Evolutionary conservation across 2,329 filamentous ascomycete species (phyloP).

Genomic region (Fusarium sublunatum): DNA sequence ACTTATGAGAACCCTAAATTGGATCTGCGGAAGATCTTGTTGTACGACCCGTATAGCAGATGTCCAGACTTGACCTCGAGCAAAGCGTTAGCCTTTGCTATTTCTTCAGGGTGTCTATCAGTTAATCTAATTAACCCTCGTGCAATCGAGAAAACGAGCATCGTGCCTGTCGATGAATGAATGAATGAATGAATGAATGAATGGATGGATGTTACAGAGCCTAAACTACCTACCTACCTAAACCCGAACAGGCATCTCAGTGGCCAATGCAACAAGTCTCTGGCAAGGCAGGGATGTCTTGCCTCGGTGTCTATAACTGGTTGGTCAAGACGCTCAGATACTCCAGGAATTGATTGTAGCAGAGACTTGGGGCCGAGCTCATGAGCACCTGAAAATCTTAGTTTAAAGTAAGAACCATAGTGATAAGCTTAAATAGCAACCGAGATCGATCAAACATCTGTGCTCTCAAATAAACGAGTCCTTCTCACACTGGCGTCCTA

Average conservation of each 20-base stretch:
- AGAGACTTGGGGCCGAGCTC: not conserved
- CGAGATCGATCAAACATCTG: constrained; percentile 7
- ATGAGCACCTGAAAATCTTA: not conserved
- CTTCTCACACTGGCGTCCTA: not conserved
- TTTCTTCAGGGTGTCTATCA: too few species aligned
- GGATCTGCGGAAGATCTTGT: too few species aligned
- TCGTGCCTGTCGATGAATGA: constrained; percentile 13
- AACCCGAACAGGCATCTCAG: constrained; percentile 40
- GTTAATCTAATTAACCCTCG: not conserved
- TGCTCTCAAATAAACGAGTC: not conserved
- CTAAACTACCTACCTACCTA: constrained; percentile 9
- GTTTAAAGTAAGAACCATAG: constrained; percentile 3
- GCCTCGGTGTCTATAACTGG: constrained; percentile 7
- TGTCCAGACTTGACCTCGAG: too few species aligned
- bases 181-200: too few species aligned
- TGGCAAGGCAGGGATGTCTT: constrained; percentile 5
- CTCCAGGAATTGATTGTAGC: not conserved
- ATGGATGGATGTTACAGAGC: constrained; percentile 12
- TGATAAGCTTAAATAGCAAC: constrained; percentile 33
- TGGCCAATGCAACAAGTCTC: too few species aligned
- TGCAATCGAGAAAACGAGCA: constrained; percentile 32
- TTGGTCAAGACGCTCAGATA: not conserved
- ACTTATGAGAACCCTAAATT: too few species aligned
- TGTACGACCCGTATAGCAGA: too few species aligned
- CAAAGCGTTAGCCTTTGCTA: too few species aligned